These are phyloP conservation scores for Lumnitzera littorea DNA, from an alignment of 345 rosid genomes.

Conservation along the genomic window DNA sequence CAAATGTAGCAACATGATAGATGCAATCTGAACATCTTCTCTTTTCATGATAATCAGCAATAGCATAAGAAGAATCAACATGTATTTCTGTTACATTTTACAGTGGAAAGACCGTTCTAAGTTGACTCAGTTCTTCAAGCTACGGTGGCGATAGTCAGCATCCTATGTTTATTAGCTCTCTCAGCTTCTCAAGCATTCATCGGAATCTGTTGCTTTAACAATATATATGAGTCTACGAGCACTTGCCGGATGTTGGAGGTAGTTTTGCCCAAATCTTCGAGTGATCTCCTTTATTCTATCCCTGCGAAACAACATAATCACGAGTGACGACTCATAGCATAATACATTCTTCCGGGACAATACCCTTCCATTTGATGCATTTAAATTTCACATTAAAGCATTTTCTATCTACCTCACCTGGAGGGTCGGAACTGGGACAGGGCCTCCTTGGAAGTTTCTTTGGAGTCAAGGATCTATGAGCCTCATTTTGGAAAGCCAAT, in stretches of 20 bases:
- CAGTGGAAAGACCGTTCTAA: background rate
- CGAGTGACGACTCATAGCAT: background rate
- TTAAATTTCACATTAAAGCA: background rate
- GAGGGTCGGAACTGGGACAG: slow-evolving; percentile 88
- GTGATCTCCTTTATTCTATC: background rate
- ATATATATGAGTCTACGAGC: slow-evolving; percentile 85
- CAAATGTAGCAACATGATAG: background rate
- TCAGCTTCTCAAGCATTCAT: slow-evolving; percentile 54
- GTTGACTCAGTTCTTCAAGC: slow-evolving; percentile 26
- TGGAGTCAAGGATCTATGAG: slow-evolving; percentile 10
- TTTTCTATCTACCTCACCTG: slow-evolving; percentile 7
- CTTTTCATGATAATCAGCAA: background rate
- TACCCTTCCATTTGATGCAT: background rate
- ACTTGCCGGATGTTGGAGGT: slow-evolving; percentile 88
- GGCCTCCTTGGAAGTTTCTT: slow-evolving; percentile 90
- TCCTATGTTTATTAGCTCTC: slow-evolving; percentile 42
- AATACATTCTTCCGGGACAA: background rate
- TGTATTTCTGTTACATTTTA: background rate
- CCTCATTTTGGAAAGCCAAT: too few relatives aligned
- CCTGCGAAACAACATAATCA: background rate
- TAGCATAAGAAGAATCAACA: background rate
- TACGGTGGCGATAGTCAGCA: slow-evolving; percentile 62
- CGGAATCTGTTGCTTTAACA: slow-evolving; percentile 83
- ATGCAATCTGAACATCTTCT: background rate
- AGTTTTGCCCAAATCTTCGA: slow-evolving; percentile 1